A percentile compares a stretch with the other conserved stretches of the same genome.
Evolutionary conservation across 2,329 filamentous ascomycete species (phyloP).

Genomic region (Parafenestella ontariensis): DNA sequence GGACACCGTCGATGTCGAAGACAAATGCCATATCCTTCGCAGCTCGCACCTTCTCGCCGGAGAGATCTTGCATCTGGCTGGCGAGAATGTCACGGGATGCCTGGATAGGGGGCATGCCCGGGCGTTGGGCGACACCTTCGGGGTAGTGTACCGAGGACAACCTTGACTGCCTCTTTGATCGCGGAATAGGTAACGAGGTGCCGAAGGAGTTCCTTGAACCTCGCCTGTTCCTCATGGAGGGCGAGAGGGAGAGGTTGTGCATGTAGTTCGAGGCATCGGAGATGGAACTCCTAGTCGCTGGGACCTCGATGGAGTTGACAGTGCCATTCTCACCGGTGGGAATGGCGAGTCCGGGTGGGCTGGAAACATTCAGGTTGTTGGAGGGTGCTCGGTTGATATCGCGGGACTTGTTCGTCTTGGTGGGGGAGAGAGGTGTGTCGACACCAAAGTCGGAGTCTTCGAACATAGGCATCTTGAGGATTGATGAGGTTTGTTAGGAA

Average conservation of each 20-base stretch:
- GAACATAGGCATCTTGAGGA: slow-evolving; percentile 62
- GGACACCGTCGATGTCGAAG: slow-evolving; percentile 79
- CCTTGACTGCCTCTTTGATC: slow-evolving; percentile 72
- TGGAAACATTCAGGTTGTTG: slow-evolving; percentile 27
- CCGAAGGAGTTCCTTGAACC: slow-evolving; percentile 79
- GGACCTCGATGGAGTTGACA: slow-evolving; percentile 68
- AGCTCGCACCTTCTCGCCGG: slow-evolving; percentile 68
- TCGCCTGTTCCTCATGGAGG: slow-evolving; percentile 71
- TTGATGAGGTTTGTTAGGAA: slow-evolving; percentile 12
- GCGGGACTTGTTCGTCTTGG: slow-evolving; percentile 28
- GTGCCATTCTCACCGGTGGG: slow-evolving; percentile 43
- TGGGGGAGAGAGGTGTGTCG: slow-evolving; percentile 36
- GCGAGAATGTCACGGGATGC: slow-evolving; percentile 72
- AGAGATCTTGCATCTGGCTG: slow-evolving; percentile 73
- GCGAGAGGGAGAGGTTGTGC: slow-evolving; percentile 73
- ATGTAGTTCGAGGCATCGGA: slow-evolving; percentile 73
- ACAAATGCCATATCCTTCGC: slow-evolving; percentile 84
- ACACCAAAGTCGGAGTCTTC: slow-evolving; percentile 64
- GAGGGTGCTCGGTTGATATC: slow-evolving; percentile 26
- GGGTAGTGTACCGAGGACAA: slow-evolving; percentile 67
- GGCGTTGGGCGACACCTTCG: slow-evolving; percentile 56
- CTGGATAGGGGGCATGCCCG: slow-evolving; percentile 66
- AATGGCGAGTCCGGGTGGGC: slow-evolving; percentile 45
- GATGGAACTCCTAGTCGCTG: slow-evolving; percentile 71
- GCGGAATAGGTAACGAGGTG: slow-evolving; percentile 73